Evolutionary conservation across 441 rosid species (phyloP), one percentile per base, ranked within the genome.

Genomic region (Gossypium gossypioides): DNA sequence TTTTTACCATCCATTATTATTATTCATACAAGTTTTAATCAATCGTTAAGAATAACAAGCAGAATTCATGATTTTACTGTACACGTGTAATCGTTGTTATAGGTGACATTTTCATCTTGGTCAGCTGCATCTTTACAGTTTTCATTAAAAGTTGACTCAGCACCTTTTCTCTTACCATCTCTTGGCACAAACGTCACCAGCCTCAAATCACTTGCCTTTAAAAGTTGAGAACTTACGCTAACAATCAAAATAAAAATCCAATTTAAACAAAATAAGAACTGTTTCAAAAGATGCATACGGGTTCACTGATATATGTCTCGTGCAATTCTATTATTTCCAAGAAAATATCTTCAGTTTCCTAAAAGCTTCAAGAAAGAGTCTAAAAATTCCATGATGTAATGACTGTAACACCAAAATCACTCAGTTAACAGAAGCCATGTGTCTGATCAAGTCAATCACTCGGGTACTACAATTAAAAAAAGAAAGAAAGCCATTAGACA

Each of bases 391-490:
- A 52, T 8, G 57, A 52, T 18, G 57, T 2, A 52, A 2, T 9
- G 32, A 56, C 5, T 3, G 29, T 4, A 9, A 8, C 13, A 18
- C 27, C 25, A 34, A n/a, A 40, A 40, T 52, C 16, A 44, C 71
- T 75, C 68, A 73, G 57, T 75, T 56, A 27, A 42, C 48, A 1
- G 81, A 74, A 62, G 84, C 81, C 51, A 86, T 84, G 83, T 84
- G 86, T 21, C 81, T 4, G 76, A 87, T 83, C 84, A 87, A 79
- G 76, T 84, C 91, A 7, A 83, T 72, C 34, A 86, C 89, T 6
- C 89, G 83, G 0, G 82, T 22, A 76, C 89, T 81, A 81, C 76
- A 72, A 52, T 8, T 10, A 19, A n/a, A 16, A 51, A 27, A 25
- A 9, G 1, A 52, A 21, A 3, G 37, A 7, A 7, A 7, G 10